Evolutionary conservation across 495 filamentous ascomycete species (phyloP), one percentile per base, ranked within the genome.

Genomic region (Filosporella fistucella): DNA sequence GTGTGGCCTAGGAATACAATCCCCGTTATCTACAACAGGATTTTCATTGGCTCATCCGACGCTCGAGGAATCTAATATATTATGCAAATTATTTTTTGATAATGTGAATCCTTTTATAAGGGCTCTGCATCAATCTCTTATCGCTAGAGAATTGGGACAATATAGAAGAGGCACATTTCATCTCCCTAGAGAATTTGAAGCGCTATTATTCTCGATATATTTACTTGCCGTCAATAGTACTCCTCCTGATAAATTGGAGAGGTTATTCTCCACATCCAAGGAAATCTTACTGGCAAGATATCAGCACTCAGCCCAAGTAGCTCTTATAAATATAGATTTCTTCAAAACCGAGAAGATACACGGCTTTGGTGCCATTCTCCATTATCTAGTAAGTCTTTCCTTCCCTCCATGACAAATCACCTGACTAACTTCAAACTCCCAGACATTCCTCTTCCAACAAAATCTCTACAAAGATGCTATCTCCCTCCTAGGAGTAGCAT

Each of bases 381-480:
- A 56, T 44, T 51, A 56, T 20, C 12, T 56, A 37, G 53, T 51
- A 43, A 21, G 39, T 22, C 6, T 24, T 26, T 2, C 25, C 13
- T 12, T 10, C 5, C 35, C 13, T 16, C n/a, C 9, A 7, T 42
- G 20, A 42, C 1, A 23, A 36, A 7, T 22, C 14, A 28, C 22
- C 12, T 17, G 12, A 2, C 34, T 30, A 13, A 36, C 44, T 2
- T 30, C 23, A 2, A 26, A 20, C 45, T 20, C 24, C 7, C 16
- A 57, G 54, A 57, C 45, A 45, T 48, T 52, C 20, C 21, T 52
- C 22, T 57, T 52, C 17, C 35, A 52, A 20, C 40, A 52, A 39
- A 52, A 49, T 23, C n/a, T 37, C 17, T 40, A 40, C 21, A 18
- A 49, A 39, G 54, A 52, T 36, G 54, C 54, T 12, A 28, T 34